A percentile compares a stretch with the other conserved stretches of the same genome.
phyloP scores from a whole-genome alignment of 1,139 yeast genomes.

The Zygosaccharomyces pseudobailii region DNA sequence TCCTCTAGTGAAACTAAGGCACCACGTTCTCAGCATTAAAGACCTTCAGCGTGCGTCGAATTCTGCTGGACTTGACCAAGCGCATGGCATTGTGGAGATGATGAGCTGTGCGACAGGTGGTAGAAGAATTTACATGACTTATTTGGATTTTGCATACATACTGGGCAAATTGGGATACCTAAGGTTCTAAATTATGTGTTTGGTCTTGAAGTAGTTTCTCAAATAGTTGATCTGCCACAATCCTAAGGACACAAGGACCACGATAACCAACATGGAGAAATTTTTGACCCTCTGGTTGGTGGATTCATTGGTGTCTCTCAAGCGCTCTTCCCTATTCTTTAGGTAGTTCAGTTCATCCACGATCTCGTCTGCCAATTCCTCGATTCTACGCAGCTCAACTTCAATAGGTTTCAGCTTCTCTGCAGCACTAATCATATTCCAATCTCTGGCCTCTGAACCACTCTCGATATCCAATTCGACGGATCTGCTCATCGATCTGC shows the following conservation, averaged over 20 bases:
- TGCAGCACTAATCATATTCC: constrained; percentile 91
- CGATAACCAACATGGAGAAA: constrained; percentile 66
- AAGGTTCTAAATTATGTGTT: constrained; percentile 68
- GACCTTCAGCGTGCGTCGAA: constrained; percentile 37
- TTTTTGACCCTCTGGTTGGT: constrained; percentile 74
- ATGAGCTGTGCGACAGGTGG: constrained; percentile 40
- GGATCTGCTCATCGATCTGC: constrained; percentile 48
- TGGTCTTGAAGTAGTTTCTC: constrained; percentile 89
- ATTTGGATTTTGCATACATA: constrained; percentile 42
- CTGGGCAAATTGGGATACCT: constrained; percentile 42
- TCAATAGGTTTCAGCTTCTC: constrained; percentile 93
- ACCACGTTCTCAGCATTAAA: constrained; percentile 32
- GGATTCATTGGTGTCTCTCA: constrained; percentile 95
- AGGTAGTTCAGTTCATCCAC: constrained; percentile 73
- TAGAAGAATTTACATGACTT: constrained; percentile 34
- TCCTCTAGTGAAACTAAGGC: constrained; percentile 19
- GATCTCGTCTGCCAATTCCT: constrained; percentile 79
- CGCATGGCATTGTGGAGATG: constrained; percentile 40
- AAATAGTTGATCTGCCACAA: constrained; percentile 89
- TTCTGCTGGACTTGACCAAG: constrained; percentile 32
- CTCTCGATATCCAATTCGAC: constrained; percentile 89
- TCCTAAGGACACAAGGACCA: constrained; percentile 72
- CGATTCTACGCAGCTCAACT: constrained; percentile 77
- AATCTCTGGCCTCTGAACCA: constrained; percentile 96
- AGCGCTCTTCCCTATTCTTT: constrained; percentile 79